Conservation (phyloP, 164 flowering plant species). For the Santalum album region DNA sequence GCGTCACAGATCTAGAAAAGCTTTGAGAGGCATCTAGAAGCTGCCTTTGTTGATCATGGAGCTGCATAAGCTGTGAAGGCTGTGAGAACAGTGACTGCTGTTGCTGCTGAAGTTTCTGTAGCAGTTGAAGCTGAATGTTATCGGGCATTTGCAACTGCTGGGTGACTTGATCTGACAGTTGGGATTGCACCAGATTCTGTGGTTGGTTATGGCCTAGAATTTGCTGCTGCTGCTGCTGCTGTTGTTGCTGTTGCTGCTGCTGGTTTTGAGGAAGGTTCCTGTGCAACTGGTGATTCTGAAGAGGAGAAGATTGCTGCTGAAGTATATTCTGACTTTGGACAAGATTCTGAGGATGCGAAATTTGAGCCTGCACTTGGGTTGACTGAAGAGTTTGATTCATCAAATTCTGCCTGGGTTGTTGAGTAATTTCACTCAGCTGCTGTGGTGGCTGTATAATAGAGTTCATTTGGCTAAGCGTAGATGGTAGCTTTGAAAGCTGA, state of each 20-base stretch:
- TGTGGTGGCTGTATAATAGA: conserved; percentile 50
- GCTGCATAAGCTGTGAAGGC: conserved; percentile 36
- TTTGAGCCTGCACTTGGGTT: conserved; percentile 50
- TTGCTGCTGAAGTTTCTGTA: conserved; percentile 75
- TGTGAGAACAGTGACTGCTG: conserved; percentile 59
- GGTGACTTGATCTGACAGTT: conserved; percentile 35
- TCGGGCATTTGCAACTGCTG: conserved; percentile 57
- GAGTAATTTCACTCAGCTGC: conserved; percentile 46
- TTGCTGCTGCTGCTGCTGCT: conserved; percentile 29
- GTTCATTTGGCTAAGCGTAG: conserved; percentile 33
- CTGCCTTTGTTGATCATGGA: conserved; percentile 66
- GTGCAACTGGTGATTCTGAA: conserved; percentile 53
- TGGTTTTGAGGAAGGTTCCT: conserved; percentile 39
- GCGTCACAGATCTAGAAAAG: conserved; percentile 32
- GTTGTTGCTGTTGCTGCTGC: conserved; percentile 17
- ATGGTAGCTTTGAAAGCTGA: conserved; percentile 48
- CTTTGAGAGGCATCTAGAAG: conserved; percentile 46
- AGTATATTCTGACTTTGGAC: conserved; percentile 30
- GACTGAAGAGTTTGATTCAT: conserved; percentile 35
- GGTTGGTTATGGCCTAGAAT: conserved; percentile 34
- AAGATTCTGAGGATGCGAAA: conserved; percentile 40
- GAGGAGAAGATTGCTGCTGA: conserved; percentile 41
- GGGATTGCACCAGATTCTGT: conserved; percentile 31
- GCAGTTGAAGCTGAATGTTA: conserved; percentile 54
- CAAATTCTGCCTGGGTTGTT: conserved; percentile 49